Evolutionary conservation across 1,284 basidiomycete genomes (phyloP).

Genomic region (Ceratorhiza oryzae-sativae): DNA sequence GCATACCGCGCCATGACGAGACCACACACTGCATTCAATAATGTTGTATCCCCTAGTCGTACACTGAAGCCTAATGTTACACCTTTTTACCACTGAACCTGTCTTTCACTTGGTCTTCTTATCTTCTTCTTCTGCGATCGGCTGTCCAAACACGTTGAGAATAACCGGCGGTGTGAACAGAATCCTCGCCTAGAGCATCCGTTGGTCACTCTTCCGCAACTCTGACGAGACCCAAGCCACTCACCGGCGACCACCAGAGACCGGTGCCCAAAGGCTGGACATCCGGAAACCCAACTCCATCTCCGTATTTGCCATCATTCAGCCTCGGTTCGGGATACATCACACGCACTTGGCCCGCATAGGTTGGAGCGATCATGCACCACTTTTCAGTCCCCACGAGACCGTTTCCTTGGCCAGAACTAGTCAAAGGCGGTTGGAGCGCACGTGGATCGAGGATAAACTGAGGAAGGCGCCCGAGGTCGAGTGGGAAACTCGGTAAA

Average conservation of each 20-base stretch:
- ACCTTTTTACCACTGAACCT: not conserved
- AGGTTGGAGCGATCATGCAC: conserved; percentile 7
- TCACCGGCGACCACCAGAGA: conserved; percentile 25
- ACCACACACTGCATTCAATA: not conserved
- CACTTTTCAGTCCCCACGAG: conserved; percentile 22
- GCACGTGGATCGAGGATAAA: not conserved
- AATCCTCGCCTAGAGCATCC: not conserved
- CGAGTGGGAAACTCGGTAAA: conserved; percentile 11
- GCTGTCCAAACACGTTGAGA: not conserved
- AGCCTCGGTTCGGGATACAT: conserved; percentile 28
- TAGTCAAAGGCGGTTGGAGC: conserved; percentile 8
- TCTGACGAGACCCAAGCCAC: not conserved
- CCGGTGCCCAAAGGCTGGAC: conserved; percentile 1
- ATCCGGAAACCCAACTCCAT: conserved; percentile 31
- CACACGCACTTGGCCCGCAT: not conserved
- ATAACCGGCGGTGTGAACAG: not conserved
- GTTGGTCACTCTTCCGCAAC: not conserved
- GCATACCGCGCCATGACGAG: not conserved
- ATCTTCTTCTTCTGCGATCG: not conserved
- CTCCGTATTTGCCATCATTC: conserved; percentile 1
- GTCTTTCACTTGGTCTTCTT: conserved; percentile 26
- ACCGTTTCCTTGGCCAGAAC: not conserved
- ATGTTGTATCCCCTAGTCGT: not conserved
- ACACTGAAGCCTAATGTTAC: not conserved
- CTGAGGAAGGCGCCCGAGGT: conserved; percentile 8